Base-by-base conservation (phyloP, 2,329 filamentous ascomycete species). In the Malbranchea zuffiana region DNA sequence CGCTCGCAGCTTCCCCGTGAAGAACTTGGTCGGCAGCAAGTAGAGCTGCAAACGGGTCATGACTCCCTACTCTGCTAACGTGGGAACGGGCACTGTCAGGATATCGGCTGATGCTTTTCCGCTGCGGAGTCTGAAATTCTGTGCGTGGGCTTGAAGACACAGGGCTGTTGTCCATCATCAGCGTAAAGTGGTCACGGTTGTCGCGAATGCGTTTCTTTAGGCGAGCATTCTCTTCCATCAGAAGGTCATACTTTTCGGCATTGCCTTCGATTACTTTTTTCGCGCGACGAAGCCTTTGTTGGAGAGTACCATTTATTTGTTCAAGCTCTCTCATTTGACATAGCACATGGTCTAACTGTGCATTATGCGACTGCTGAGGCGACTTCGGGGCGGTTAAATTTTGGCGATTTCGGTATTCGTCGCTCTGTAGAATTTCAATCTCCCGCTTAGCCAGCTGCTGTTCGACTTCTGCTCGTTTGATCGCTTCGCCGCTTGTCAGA, bases 361-460 rank as follows among this genome's bases (percentile, higher is more conserved):
- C 13, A 5, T 35, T 40, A 16, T 35, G 44, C n/a, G 41, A 34
- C 7, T 27, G 27, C 57, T 66, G 53, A 54, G 66, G 46, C 45
- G 63, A 50, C 49, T 60, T 51, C 40, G 57, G 47, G 44, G 62
- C 52, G 66, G 75, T 52, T 68, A 72, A 49, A 58, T 60, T 44
- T 70, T 69, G 39, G 70, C 79, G 75, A 35, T 72, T 73, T 35
- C 75, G 73, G 53, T 81, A 74, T 52, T 90, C 82, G 10, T 78
- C 77, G 44, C 72, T 70, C 42, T 86, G 80, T 18, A 95, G 66
- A 8, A 87, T 82, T 44, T 94, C 82, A 13, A 93, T 80, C 59
- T 95, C 86, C 15, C 82, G 74, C 44, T 84, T 75, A n/a, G 80
- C 81, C 74, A 95, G 87, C 46, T 90, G 82, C 50, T 93, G 82